A percentile compares a stretch with the other conserved stretches of the same genome.
phyloP scores from a whole-genome alignment of 2,329 filamentous ascomycete genomes.

The Xylogone sp. region DNA sequence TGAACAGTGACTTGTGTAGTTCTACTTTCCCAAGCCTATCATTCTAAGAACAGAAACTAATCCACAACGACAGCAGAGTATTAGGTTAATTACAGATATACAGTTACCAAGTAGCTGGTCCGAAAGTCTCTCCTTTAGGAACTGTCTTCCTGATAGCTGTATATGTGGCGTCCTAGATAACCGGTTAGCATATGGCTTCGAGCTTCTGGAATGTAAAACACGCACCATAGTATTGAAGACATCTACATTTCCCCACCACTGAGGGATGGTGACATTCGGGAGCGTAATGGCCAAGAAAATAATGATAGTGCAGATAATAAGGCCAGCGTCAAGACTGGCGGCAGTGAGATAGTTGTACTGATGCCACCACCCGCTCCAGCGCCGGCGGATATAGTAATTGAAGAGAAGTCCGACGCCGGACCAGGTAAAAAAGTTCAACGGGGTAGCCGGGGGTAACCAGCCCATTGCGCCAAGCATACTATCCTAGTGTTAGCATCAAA shows the following conservation, averaged over 20 bases:
- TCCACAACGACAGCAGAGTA: too few relatives aligned
- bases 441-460: slow-evolving; percentile 52
- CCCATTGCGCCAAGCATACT: slow-evolving; percentile 30
- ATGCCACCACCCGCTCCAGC: slow-evolving; percentile 63
- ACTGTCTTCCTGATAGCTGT: slow-evolving; percentile 53
- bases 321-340: slow-evolving; percentile 64
- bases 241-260: slow-evolving; percentile 67
- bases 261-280: slow-evolving; percentile 55
- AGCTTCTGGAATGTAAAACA: background rate
- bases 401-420: slow-evolving; percentile 67
- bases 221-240: slow-evolving; percentile 54
- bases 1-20: too few relatives aligned
- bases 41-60: too few relatives aligned
- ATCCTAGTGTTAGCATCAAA: background rate
- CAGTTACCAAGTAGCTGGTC: slow-evolving; percentile 47
- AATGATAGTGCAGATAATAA: slow-evolving; percentile 62
- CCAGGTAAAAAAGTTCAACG: slow-evolving; percentile 73
- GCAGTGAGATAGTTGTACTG: slow-evolving; percentile 71
- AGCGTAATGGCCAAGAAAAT: slow-evolving; percentile 69
- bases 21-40: too few relatives aligned
- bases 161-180: slow-evolving; percentile 11
- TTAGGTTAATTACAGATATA: too few relatives aligned
- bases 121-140: slow-evolving; percentile 54
- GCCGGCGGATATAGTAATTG: slow-evolving; percentile 62
- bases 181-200: too few relatives aligned